These are phyloP conservation scores for Malassezia yamatoensis DNA, from an alignment of 1,284 basidiomycete species.

Conservation along the genomic window DNA sequence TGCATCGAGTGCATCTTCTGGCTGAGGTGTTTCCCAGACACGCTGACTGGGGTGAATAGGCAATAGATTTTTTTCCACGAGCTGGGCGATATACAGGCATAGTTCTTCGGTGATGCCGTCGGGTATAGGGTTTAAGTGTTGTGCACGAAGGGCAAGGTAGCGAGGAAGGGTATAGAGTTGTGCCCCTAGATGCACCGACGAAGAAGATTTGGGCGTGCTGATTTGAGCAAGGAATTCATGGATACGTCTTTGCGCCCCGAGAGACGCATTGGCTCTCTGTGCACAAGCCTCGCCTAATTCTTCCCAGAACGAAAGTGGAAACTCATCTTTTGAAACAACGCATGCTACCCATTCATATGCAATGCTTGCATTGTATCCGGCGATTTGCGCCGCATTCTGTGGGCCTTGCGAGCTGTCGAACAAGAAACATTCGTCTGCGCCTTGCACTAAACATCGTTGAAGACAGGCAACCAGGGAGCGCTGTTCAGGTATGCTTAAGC, in stretches of 20 bases:
- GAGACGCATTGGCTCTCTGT: not conserved
- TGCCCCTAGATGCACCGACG: not conserved
- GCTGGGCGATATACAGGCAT: not conserved
- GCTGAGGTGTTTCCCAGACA: not conserved
- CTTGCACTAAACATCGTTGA: not conserved
- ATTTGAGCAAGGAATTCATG: not conserved
- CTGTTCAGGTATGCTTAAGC: not conserved
- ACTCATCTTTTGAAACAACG: not conserved
- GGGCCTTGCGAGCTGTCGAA: not conserved
- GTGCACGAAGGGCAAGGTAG: conserved; percentile 4
- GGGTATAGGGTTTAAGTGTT: not conserved
- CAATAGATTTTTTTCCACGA: not conserved
- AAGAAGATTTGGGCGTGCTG: not conserved
- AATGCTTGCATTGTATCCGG: not conserved
- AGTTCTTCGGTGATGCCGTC: not conserved
- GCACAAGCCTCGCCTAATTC: conserved; percentile 5
- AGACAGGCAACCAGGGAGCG: not conserved
- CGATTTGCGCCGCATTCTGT: not conserved
- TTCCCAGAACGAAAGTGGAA: conserved; percentile 2
- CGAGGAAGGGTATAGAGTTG: conserved; percentile 5
- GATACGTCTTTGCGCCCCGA: not conserved
- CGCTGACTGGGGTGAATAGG: not conserved
- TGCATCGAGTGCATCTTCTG: conserved; percentile 3
- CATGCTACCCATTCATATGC: conserved; percentile 6
- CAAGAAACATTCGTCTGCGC: not conserved